Evolutionary conservation across 1,139 yeast genomes (phyloP).

Genomic region (Hansenula sp.): DNA sequence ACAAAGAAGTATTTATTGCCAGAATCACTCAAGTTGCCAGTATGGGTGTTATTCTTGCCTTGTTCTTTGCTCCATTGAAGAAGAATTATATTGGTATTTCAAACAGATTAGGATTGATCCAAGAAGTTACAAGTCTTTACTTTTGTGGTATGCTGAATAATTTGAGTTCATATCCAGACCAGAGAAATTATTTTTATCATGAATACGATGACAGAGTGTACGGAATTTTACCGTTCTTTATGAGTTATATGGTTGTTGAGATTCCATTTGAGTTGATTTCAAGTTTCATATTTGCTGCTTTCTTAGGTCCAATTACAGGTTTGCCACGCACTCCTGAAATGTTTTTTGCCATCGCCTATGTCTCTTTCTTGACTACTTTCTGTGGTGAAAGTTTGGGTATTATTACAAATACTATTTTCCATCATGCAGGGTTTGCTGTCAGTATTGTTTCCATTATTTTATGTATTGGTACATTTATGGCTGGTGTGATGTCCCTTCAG

Average conservation of each 20-base stretch:
- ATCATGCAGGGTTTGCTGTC: slow-evolving; percentile 76
- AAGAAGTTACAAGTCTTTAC: slow-evolving; percentile 68
- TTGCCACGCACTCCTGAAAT: slow-evolving; percentile 65
- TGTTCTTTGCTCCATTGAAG: slow-evolving; percentile 70
- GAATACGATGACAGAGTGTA: slow-evolving; percentile 76
- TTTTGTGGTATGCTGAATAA: slow-evolving; percentile 81
- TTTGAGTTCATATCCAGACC: slow-evolving; percentile 70
- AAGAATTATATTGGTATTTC: slow-evolving; percentile 54
- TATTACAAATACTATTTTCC: slow-evolving; percentile 66
- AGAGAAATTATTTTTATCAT: slow-evolving; percentile 72
- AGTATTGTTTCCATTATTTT: slow-evolving; percentile 63
- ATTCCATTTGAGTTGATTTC: slow-evolving; percentile 68
- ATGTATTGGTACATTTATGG: slow-evolving; percentile 76
- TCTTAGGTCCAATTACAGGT: slow-evolving; percentile 68
- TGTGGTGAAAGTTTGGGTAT: slow-evolving; percentile 87
- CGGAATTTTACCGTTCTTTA: slow-evolving; percentile 63
- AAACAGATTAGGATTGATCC: slow-evolving; percentile 71
- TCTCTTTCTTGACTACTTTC: slow-evolving; percentile 54
- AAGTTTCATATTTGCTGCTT: slow-evolving; percentile 52
- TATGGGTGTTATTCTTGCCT: slow-evolving; percentile 60
- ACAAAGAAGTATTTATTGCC: slow-evolving; percentile 60
- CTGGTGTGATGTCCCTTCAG: slow-evolving; percentile 76
- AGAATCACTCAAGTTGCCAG: slow-evolving; percentile 65
- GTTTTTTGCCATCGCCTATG: slow-evolving; percentile 62
- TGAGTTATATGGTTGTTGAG: slow-evolving; percentile 65